These are phyloP conservation scores for Sphagnurus paluster DNA, from an alignment of 1,284 basidiomycete species.

Conservation along the genomic window DNA sequence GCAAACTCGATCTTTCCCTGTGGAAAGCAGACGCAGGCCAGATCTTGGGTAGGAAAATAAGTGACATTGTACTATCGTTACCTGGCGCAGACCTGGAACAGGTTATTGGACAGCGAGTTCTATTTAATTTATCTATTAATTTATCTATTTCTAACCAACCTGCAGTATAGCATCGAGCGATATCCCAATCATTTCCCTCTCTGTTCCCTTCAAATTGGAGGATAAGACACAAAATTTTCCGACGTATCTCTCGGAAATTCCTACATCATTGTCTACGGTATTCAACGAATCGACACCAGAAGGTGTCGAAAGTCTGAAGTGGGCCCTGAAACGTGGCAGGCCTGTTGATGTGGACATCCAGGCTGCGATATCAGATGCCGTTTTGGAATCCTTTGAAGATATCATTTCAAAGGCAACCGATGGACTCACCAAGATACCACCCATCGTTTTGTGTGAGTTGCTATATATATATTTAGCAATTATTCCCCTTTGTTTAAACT, in stretches of 20 bases:
- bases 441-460: conserved; percentile 74
- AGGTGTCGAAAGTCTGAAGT: conserved; percentile 53
- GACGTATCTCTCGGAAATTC: conserved; percentile 39
- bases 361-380: conserved; percentile 51
- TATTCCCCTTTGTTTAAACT: conserved; percentile 8
- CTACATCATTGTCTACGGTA: conserved; percentile 55
- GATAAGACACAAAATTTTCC: conserved; percentile 42
- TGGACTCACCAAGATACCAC: conserved; percentile 45
- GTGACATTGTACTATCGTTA: conserved; percentile 55
- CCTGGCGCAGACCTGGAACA: conserved; percentile 41
- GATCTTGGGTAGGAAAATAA: conserved; percentile 42
- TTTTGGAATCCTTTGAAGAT: conserved; percentile 76
- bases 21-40: conserved; percentile 57
- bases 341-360: conserved; percentile 72
- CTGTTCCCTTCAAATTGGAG: conserved; percentile 58
- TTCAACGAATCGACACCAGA: conserved; percentile 50
- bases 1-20: conserved; percentile 37
- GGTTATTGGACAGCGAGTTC: conserved; percentile 40
- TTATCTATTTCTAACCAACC: not conserved
- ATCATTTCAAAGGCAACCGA: conserved; percentile 62
- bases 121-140: not conserved
- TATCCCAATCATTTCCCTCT: conserved; percentile 49
- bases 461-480: not conserved
- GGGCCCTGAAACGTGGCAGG: conserved; percentile 61
- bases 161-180: conserved; percentile 35